These are phyloP conservation scores for Rhizoctonia solani DNA, from an alignment of 1,284 basidiomycete genomes.

Conservation along the genomic window DNA sequence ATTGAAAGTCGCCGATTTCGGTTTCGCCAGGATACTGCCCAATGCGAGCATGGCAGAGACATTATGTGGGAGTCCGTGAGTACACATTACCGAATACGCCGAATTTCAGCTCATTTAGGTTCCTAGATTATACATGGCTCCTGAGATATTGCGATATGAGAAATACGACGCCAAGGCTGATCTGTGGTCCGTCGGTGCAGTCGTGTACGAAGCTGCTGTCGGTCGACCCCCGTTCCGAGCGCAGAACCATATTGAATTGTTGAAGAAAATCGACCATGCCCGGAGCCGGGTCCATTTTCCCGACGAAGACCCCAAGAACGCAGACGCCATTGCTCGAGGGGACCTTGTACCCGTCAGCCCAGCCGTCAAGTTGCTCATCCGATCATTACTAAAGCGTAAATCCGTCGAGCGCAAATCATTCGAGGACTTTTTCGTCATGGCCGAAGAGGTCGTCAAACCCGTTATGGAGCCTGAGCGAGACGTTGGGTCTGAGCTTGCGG, in stretches of 20 bases:
- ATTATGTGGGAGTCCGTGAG: conserved; percentile 93
- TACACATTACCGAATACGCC: conserved; percentile 37
- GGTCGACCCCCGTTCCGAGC: conserved; percentile 95
- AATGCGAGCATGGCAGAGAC: conserved; percentile 96
- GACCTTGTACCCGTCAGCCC: conserved; percentile 62
- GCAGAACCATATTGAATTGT: conserved; percentile 92
- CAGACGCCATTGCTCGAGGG: conserved; percentile 31
- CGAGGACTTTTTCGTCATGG: conserved; percentile 80
- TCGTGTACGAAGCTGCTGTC: conserved; percentile 93
- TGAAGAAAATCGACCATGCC: conserved; percentile 85
- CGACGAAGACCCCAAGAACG: conserved; percentile 67
- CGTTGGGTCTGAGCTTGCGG: conserved; percentile 43
- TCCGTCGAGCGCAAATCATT: conserved; percentile 87
- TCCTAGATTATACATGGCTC: conserved; percentile 95
- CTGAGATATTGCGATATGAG: conserved; percentile 95
- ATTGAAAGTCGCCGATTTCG: conserved; percentile 98
- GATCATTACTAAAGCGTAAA: conserved; percentile 78
- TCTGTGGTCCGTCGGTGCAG: conserved; percentile 97
- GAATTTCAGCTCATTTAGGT: background rate
- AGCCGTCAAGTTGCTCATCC: conserved; percentile 90
- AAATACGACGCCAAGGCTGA: conserved; percentile 99
- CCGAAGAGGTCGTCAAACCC: conserved; percentile 76
- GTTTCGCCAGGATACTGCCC: conserved; percentile 92
- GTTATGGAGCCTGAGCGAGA: conserved; percentile 66
- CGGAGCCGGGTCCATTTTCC: conserved; percentile 85